A percentile compares a stretch with the other conserved stretches of the same genome.
These are phyloP conservation scores for Cucumis cinereus DNA, from an alignment of 306 rosid genomes.

Conservation along the genomic window DNA sequence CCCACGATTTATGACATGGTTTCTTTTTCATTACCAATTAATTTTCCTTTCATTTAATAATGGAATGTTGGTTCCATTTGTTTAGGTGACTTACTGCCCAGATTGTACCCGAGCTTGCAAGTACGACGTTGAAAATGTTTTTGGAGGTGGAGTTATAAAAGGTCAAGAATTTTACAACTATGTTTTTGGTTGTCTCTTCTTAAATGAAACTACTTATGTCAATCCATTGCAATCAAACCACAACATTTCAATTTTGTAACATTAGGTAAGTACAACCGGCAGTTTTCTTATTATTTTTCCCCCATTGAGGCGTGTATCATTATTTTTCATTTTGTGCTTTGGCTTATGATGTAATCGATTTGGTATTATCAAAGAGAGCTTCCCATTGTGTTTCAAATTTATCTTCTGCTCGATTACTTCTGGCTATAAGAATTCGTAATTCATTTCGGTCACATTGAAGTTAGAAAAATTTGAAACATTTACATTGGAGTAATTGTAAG, in stretches of 20 bases:
- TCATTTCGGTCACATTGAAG: too few relatives aligned
- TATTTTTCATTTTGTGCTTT: background rate
- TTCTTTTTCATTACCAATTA: background rate
- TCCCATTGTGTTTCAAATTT: too few relatives aligned
- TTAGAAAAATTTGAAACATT: too few relatives aligned
- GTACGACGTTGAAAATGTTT: conserved; percentile 46
- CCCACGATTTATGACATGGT: background rate
- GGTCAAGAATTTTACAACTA: conserved; percentile 56
- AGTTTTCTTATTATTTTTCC: background rate
- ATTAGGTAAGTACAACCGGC: background rate
- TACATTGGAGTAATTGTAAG: background rate
- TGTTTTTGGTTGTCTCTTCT: conserved; percentile 71
- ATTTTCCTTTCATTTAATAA: background rate
- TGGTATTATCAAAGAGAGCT: too few relatives aligned
- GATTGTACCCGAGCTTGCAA: conserved; percentile 90
- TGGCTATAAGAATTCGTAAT: too few relatives aligned
- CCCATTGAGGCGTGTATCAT: background rate
- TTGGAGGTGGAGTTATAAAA: conserved; percentile 42
- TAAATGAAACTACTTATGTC: conserved; percentile 59
- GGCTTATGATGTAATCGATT: too few relatives aligned
- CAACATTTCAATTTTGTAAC: background rate
- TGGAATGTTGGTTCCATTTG: background rate
- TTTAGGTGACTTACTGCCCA: conserved; percentile 94
- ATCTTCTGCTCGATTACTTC: too few relatives aligned
- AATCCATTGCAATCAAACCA: conserved; percentile 32